Evolutionary conservation across 345 rosid genomes (phyloP).

Genomic region (Luvunga scandens): DNA sequence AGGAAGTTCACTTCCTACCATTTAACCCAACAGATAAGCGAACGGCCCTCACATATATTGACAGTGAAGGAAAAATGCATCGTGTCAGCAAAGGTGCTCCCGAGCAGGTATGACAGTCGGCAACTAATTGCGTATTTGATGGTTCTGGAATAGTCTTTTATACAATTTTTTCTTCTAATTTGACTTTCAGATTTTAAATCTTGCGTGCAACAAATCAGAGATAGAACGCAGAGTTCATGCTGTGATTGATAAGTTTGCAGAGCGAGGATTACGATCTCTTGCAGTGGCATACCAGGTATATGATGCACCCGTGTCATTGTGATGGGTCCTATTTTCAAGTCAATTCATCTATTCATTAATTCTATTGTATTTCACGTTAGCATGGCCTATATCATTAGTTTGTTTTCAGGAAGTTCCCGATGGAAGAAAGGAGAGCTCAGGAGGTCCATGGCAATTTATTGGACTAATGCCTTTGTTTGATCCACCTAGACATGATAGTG

Average conservation of each 20-base stretch:
- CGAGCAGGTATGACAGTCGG: constrained; percentile 42
- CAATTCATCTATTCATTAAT: neutral
- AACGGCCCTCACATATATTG: constrained; percentile 59
- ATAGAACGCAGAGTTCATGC: constrained; percentile 57
- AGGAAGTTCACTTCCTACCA: constrained; percentile 64
- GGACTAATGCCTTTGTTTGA: constrained; percentile 65
- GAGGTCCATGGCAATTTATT: constrained; percentile 62
- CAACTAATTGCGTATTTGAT: neutral
- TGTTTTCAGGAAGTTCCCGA: constrained; percentile 62
- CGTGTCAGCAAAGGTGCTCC: constrained; percentile 75
- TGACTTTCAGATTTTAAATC: constrained; percentile 46
- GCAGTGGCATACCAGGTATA: constrained; percentile 62
- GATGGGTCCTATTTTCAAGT: neutral
- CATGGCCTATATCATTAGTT: constrained; percentile 2
- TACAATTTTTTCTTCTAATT: constrained; percentile 11
- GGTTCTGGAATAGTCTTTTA: constrained; percentile 1
- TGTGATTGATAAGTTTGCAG: constrained; percentile 56
- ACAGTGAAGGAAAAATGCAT: constrained; percentile 50
- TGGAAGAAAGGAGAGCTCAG: constrained; percentile 53
- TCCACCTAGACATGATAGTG: constrained; percentile 70
- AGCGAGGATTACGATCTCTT: constrained; percentile 61
- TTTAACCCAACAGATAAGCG: constrained; percentile 65
- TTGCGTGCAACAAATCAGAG: constrained; percentile 50
- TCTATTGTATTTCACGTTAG: neutral
- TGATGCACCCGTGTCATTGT: neutral